Conservation (phyloP, 768 basidiomycete species). For the Leucocoprinus leucothites region DNA sequence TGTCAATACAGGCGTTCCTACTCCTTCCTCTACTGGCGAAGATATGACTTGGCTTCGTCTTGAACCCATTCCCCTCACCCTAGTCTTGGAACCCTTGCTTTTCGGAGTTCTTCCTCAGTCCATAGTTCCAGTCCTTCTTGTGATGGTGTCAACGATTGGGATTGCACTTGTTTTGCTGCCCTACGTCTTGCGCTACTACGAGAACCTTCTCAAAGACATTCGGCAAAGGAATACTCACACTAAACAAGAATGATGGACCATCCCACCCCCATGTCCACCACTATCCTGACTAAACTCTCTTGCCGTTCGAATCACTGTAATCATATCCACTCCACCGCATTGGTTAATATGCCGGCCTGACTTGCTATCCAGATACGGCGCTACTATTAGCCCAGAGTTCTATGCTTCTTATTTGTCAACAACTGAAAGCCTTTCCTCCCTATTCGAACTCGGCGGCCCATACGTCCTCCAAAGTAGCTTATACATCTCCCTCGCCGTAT, state of each 20-base stretch:
- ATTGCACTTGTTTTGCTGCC: neutral
- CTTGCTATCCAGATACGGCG: no score
- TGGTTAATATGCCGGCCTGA: no score
- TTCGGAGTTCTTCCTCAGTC: constrained; percentile 59
- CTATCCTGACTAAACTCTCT: neutral
- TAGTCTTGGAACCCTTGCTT: constrained; percentile 58
- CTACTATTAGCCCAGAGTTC: no score
- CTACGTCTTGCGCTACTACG: neutral
- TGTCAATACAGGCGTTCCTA: constrained; percentile 49
- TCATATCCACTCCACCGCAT: no score
- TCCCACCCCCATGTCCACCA: neutral
- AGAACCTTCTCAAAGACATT: neutral
- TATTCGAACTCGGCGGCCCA: no score
- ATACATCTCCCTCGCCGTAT: no score
- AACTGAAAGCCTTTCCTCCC: no score
- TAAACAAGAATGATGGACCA: constrained; percentile 2
- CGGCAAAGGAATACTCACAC: neutral
- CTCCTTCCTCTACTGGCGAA: constrained; percentile 27
- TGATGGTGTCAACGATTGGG: constrained; percentile 24
- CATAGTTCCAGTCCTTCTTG: constrained; percentile 33
- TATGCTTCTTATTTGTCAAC: no score
- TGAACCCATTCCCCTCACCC: constrained; percentile 43
- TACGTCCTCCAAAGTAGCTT: no score
- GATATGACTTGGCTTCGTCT: constrained; percentile 18
- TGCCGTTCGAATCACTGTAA: no score